Percentiles rank a stretch among this genome's conserved stretches.
Evolutionary conservation across 768 basidiomycete species (phyloP).

Genomic region (Leucogyrophana mollusca): DNA sequence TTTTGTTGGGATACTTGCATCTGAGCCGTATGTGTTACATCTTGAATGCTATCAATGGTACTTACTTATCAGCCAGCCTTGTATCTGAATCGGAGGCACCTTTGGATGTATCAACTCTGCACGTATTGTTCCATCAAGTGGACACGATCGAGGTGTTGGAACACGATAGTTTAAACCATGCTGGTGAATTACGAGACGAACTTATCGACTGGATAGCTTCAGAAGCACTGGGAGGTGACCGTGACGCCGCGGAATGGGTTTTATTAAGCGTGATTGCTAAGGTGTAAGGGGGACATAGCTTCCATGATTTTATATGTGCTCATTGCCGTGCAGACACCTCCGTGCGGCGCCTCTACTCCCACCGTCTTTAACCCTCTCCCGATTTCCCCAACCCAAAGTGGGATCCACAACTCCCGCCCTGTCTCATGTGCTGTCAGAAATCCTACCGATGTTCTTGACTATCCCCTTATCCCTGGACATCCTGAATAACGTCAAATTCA

Average conservation of each 20-base stretch:
- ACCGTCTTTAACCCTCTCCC: constrained; percentile 59
- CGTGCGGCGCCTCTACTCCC: constrained; percentile 67
- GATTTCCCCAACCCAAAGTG: constrained; percentile 49
- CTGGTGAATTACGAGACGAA: constrained; percentile 41
- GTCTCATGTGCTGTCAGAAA: constrained; percentile 48
- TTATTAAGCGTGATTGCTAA: constrained; percentile 57
- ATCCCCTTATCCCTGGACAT: constrained; percentile 62
- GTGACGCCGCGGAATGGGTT: constrained; percentile 71
- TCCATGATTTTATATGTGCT: constrained; percentile 2
- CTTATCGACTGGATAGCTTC: constrained; percentile 73
- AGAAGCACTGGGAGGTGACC: constrained; percentile 68
- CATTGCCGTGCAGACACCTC: constrained; percentile 49
- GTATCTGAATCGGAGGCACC: constrained; percentile 37
- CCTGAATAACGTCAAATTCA: constrained; percentile 58
- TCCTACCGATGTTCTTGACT: constrained; percentile 56
- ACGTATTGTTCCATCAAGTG: constrained; percentile 52
- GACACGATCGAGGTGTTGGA: background rate
- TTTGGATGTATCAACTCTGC: constrained; percentile 58
- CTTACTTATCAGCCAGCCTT: constrained; percentile 27
- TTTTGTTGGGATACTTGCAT: constrained; percentile 73
- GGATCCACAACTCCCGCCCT: constrained; percentile 43
- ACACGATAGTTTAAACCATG: constrained; percentile 9
- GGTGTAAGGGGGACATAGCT: constrained; percentile 49
- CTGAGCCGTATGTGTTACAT: constrained; percentile 53
- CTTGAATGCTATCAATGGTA: background rate